phyloP scores from a whole-genome alignment of 2,329 filamentous ascomycete genomes.

The Calonectria pauciramosa region DNA sequence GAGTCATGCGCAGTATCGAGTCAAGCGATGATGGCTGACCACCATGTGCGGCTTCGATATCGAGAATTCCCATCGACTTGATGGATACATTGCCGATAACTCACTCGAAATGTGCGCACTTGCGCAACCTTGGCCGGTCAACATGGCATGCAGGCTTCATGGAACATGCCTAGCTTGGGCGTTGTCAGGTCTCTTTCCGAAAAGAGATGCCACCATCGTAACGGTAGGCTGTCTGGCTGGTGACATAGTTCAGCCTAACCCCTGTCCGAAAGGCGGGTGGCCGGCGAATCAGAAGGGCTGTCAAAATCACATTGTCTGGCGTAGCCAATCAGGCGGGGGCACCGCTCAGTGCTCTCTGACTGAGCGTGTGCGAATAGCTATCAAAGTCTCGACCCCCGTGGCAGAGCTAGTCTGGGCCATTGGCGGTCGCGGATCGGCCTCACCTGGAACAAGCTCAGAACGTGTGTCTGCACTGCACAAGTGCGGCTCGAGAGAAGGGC shows the following conservation, averaged over 20 bases:
- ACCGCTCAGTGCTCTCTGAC: background rate
- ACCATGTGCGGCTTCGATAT: background rate
- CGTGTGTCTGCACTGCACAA: background rate
- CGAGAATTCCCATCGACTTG: background rate
- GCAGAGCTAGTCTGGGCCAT: conserved; percentile 35
- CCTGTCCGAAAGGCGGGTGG: conserved; percentile 23
- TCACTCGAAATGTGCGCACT: background rate
- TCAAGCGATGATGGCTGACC: background rate
- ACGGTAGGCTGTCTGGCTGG: conserved; percentile 27
- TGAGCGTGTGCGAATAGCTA: conserved; percentile 36
- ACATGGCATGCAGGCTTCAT: background rate
- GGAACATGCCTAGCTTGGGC: conserved; percentile 26
- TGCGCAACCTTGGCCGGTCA: background rate
- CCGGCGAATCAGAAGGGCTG: conserved; percentile 40
- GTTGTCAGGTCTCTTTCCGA: conserved; percentile 22
- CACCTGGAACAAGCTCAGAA: background rate
- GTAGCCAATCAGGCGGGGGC: conserved; percentile 30
- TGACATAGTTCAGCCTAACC: conserved; percentile 30
- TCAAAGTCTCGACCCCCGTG: conserved; percentile 40
- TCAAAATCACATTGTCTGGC: conserved; percentile 43
- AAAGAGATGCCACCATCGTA: conserved; percentile 16
- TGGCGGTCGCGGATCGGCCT: conserved; percentile 25
- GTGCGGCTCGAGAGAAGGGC: background rate
- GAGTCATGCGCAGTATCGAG: conserved; percentile 13
- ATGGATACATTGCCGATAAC: background rate